Conservation (phyloP, 768 basidiomycete genomes). For the Mycena polygramma region DNA sequence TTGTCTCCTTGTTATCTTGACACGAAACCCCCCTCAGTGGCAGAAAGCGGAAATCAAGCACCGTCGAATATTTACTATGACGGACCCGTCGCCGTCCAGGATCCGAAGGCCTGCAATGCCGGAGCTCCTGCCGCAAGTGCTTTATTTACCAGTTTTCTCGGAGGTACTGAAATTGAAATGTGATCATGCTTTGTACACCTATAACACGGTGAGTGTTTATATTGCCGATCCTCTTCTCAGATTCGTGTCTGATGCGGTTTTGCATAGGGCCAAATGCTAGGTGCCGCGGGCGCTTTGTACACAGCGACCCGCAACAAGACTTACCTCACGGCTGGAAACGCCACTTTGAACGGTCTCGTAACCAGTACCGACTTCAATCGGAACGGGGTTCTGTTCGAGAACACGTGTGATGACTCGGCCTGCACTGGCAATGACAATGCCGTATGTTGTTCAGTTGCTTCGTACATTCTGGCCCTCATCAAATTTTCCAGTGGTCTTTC, state of each 20-base stretch:
- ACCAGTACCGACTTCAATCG: neutral
- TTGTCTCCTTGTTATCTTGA: neutral
- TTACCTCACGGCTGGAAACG: slow-evolving; percentile 18
- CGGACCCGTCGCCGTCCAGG: neutral
- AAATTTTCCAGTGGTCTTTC: slow-evolving; percentile 10
- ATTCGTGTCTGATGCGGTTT: too few relatives aligned
- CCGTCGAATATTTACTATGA: neutral
- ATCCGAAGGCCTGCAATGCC: neutral
- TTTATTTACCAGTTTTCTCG: neutral
- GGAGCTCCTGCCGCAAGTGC: neutral
- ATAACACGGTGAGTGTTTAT: slow-evolving; percentile 17
- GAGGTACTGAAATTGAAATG: neutral
- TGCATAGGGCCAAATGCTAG: slow-evolving; percentile 19
- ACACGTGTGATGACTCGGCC: slow-evolving; percentile 7
- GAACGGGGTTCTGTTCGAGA: slow-evolving; percentile 16
- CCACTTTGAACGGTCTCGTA: slow-evolving; percentile 6
- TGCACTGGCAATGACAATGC: slow-evolving; percentile 19
- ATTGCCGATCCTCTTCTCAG: too few relatives aligned
- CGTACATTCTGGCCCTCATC: neutral
- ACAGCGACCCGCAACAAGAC: neutral
- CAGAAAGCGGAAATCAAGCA: neutral
- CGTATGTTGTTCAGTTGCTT: neutral
- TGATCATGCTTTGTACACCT: slow-evolving; percentile 5
- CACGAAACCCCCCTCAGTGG: neutral
- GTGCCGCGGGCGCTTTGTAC: slow-evolving; percentile 13